These are phyloP conservation scores for Lipomyces mesembrius DNA, from an alignment of 805 yeast species.

Conservation along the genomic window DNA sequence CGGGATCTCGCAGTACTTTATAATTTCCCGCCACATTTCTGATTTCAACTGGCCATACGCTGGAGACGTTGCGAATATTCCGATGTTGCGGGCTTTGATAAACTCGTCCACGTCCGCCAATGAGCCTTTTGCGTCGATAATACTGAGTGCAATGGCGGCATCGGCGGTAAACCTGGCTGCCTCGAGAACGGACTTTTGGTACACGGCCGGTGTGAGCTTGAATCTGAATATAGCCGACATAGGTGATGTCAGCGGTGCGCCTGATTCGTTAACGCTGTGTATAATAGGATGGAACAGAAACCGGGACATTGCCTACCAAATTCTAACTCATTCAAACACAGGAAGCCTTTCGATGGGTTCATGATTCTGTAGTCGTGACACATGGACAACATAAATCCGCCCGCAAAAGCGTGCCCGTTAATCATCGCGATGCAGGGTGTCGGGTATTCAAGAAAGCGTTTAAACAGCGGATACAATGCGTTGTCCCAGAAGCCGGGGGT, in stretches of 20 bases:
- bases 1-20: constrained; percentile 22
- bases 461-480: constrained; percentile 44
- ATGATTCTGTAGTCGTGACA: constrained; percentile 49
- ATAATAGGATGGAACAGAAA: not conserved
- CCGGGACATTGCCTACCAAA: constrained; percentile 37
- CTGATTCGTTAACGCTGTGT: constrained; percentile 22
- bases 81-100: constrained; percentile 35
- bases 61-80: constrained; percentile 41
- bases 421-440: constrained; percentile 49
- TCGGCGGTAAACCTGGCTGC: constrained; percentile 47
- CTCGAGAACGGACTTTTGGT: constrained; percentile 44
- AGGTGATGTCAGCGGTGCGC: constrained; percentile 47
- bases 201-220: constrained; percentile 42
- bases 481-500: constrained; percentile 46
- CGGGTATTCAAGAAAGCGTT: constrained; percentile 47
- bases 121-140: constrained; percentile 47
- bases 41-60: constrained; percentile 42
- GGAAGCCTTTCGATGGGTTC: constrained; percentile 48
- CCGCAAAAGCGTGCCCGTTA: constrained; percentile 52
- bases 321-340: constrained; percentile 49
- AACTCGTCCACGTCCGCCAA: constrained; percentile 45
- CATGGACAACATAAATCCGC: constrained; percentile 48
- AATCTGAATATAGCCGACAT: constrained; percentile 46
- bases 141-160: constrained; percentile 41
- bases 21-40: constrained; percentile 36